Conservation (phyloP, 1,139 yeast species). For the Suhomyces bolitotheri region DNA sequence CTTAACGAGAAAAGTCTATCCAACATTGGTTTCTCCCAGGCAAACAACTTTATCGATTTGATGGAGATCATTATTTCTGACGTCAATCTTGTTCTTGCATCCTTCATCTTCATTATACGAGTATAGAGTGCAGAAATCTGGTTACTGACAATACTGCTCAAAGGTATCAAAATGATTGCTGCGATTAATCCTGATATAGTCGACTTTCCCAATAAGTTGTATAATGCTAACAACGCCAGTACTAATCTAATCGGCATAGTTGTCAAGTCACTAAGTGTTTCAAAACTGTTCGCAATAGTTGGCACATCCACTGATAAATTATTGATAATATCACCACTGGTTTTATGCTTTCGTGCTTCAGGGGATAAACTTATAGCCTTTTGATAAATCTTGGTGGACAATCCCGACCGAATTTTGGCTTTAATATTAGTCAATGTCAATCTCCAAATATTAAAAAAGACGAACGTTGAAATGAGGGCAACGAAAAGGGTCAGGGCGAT, state of each 20-base stretch:
- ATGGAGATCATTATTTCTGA: constrained; percentile 42
- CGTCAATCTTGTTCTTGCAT: constrained; percentile 38
- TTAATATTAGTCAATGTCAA: constrained; percentile 22
- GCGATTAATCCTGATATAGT: constrained; percentile 39
- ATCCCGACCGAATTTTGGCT: constrained; percentile 23
- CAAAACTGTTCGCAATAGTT: constrained; percentile 26
- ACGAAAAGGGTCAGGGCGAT: constrained; percentile 32
- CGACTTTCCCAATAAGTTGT: constrained; percentile 33
- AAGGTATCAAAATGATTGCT: constrained; percentile 36
- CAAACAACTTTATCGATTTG: constrained; percentile 41
- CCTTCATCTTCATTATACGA: constrained; percentile 32
- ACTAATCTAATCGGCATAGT: constrained; percentile 34
- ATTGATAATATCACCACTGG: constrained; percentile 44
- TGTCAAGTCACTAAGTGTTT: constrained; percentile 27
- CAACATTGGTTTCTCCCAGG: constrained; percentile 45
- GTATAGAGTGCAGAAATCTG: constrained; percentile 29
- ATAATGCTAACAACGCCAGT: constrained; percentile 30
- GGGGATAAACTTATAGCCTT: constrained; percentile 40
- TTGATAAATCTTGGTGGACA: constrained; percentile 33
- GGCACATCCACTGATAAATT: constrained; percentile 40
- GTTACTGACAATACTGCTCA: constrained; percentile 32
- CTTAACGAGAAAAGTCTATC: constrained; percentile 34
- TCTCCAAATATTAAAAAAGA: constrained; percentile 29
- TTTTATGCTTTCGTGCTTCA: constrained; percentile 37
- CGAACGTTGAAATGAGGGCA: constrained; percentile 26